phyloP scores from a whole-genome alignment of 2,329 filamentous ascomycete species.

The Xylaria sp. region DNA sequence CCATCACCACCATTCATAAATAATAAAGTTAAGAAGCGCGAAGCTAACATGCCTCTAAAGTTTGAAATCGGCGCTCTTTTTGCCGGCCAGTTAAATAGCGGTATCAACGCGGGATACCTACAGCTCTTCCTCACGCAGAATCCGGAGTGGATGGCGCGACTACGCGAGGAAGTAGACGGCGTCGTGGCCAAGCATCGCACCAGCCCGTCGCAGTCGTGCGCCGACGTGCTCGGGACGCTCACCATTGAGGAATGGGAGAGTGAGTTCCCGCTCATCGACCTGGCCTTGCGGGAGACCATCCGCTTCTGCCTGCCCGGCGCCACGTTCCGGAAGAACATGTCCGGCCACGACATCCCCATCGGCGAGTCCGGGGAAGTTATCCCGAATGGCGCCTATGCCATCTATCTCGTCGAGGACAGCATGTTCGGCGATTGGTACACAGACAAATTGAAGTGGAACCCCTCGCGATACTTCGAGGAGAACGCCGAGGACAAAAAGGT shows the following conservation, averaged over 20 bases:
- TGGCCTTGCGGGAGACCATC: slow-evolving; percentile 65
- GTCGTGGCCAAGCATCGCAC: slow-evolving; percentile 57
- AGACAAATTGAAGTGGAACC: slow-evolving; percentile 58
- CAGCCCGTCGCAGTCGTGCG: slow-evolving; percentile 45
- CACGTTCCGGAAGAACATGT: slow-evolving; percentile 63
- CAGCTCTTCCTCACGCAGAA: slow-evolving; percentile 61
- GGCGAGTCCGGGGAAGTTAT: slow-evolving; percentile 61
- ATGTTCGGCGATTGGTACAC: slow-evolving; percentile 58
- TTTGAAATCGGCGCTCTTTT: slow-evolving; percentile 66
- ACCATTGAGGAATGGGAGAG: slow-evolving; percentile 65
- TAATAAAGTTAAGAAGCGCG: not conserved
- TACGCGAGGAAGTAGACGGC: slow-evolving; percentile 60
- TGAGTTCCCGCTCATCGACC: slow-evolving; percentile 63
- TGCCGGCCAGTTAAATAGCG: slow-evolving; percentile 68
- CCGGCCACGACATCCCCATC: slow-evolving; percentile 57
- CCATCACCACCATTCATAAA: not conserved
- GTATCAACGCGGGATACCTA: slow-evolving; percentile 66
- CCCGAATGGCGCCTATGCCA: slow-evolving; percentile 59
- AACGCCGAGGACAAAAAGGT: slow-evolving; percentile 55
- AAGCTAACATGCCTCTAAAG: slow-evolving; percentile 43
- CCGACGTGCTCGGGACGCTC: slow-evolving; percentile 57
- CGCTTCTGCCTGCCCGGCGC: slow-evolving; percentile 61
- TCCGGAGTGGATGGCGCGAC: slow-evolving; percentile 58
- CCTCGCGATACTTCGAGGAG: slow-evolving; percentile 56
- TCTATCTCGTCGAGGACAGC: slow-evolving; percentile 60